These are phyloP conservation scores for Leccinellum albellum DNA, from an alignment of 768 basidiomycete species.

Conservation along the genomic window DNA sequence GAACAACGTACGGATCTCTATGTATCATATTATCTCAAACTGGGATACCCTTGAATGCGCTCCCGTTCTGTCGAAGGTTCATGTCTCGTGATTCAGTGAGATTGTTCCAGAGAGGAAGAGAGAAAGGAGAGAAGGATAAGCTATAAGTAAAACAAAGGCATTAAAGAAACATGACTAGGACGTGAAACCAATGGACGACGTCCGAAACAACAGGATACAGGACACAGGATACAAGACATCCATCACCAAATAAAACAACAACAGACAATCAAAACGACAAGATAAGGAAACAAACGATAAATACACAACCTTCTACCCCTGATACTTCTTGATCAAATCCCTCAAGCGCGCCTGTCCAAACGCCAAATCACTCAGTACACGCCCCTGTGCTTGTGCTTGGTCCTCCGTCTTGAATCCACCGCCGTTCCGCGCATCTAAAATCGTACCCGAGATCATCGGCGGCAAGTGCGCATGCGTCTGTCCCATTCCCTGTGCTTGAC, in stretches of 20 bases:
- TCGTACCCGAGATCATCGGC: conserved; percentile 34
- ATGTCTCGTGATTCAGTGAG: neutral
- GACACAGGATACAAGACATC: neutral
- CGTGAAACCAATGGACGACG: neutral
- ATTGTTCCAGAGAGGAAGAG: neutral
- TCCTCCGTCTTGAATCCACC: neutral
- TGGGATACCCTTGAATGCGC: neutral
- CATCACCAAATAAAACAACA: neutral
- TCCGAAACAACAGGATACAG: neutral
- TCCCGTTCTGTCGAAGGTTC: no score
- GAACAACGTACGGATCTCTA: neutral
- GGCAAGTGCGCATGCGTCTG: conserved; percentile 24
- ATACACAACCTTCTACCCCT: conserved; percentile 33
- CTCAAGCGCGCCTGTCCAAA: conserved; percentile 76
- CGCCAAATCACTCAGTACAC: conserved; percentile 46
- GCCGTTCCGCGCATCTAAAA: conserved; percentile 15
- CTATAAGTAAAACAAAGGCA: neutral
- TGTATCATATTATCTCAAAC: neutral
- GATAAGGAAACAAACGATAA: neutral
- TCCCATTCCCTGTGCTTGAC: conserved; percentile 1
- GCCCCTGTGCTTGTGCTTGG: conserved; percentile 5
- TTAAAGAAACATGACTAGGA: neutral
- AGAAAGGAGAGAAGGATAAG: neutral
- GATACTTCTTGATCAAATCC: conserved; percentile 82
- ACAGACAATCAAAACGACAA: neutral